Conservation (phyloP, 2,329 filamentous ascomycete species). For the Taxawa tesnikishii region DNA sequence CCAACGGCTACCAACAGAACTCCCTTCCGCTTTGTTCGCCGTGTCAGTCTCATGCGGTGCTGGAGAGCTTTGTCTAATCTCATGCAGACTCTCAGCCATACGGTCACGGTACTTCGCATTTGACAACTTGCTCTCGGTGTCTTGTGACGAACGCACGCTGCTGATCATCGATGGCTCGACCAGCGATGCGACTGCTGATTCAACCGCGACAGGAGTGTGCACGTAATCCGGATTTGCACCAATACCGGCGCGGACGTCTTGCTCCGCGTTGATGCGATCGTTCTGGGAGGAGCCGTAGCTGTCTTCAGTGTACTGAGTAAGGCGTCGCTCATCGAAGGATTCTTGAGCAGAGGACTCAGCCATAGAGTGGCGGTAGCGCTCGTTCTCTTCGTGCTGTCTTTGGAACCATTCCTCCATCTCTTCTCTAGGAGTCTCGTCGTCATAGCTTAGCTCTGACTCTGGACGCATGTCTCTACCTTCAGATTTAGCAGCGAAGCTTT, state of each 20-base stretch:
- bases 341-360: constrained; percentile 13
- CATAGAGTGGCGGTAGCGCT: constrained; percentile 37
- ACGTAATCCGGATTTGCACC: constrained; percentile 67
- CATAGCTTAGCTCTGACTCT: constrained; percentile 8
- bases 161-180: constrained; percentile 67
- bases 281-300: constrained; percentile 42
- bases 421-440: constrained; percentile 20
- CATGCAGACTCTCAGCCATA: constrained; percentile 14
- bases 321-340: constrained; percentile 33
- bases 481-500: constrained; percentile 27
- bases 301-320: constrained; percentile 42
- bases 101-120: constrained; percentile 13
- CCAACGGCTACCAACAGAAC: constrained; percentile 18
- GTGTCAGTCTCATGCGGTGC: not conserved
- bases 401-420: constrained; percentile 38
- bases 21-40: constrained; percentile 2
- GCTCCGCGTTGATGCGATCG: constrained; percentile 46
- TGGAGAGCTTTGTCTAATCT: constrained; percentile 9
- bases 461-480: constrained; percentile 11
- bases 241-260: constrained; percentile 58
- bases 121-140: not conserved
- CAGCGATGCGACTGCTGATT: constrained; percentile 83
- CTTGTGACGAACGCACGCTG: constrained; percentile 4
- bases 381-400: constrained; percentile 47
- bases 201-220: constrained; percentile 59